Conservation (phyloP, 768 basidiomycete genomes). For the Dacryopinax spathularia region DNA sequence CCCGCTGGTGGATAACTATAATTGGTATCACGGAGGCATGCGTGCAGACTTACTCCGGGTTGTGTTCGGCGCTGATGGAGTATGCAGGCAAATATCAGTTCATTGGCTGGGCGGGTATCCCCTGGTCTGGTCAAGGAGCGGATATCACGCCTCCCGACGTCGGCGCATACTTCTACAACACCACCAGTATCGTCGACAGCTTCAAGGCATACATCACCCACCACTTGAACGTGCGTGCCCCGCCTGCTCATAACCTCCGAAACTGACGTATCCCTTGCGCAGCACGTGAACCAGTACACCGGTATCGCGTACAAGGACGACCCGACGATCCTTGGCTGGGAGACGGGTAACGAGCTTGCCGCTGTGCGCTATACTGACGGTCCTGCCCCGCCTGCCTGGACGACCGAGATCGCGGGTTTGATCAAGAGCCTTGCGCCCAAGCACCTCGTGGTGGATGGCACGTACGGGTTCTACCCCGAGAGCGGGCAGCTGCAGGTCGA, state of each 20-base stretch:
- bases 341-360: slow-evolving; percentile 21
- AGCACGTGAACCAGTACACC: slow-evolving; percentile 20
- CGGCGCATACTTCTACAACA: slow-evolving; percentile 18
- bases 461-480: slow-evolving; percentile 16
- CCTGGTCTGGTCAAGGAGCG: slow-evolving; percentile 15
- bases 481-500: slow-evolving; percentile 11
- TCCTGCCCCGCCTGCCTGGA: slow-evolving; percentile 19
- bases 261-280: slow-evolving; percentile 5
- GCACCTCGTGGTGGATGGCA: slow-evolving; percentile 19
- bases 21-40: background rate
- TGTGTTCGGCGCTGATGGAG: background rate
- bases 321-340: slow-evolving; percentile 21
- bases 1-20: slow-evolving; percentile 11
- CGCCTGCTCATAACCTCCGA: background rate
- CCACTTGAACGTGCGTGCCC: slow-evolving; percentile 15
- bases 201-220: slow-evolving; percentile 20
- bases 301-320: slow-evolving; percentile 20
- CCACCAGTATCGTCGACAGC: slow-evolving; percentile 14
- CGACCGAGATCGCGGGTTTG: slow-evolving; percentile 14
- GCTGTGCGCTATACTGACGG: slow-evolving; percentile 18
- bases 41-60: background rate
- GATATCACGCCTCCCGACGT: slow-evolving; percentile 18
- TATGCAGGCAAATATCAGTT: slow-evolving; percentile 24
- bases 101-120: slow-evolving; percentile 15
- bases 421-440: slow-evolving; percentile 20